Evolutionary conservation across 306 rosid species (phyloP).

Genomic region (Inga oerstediana): DNA sequence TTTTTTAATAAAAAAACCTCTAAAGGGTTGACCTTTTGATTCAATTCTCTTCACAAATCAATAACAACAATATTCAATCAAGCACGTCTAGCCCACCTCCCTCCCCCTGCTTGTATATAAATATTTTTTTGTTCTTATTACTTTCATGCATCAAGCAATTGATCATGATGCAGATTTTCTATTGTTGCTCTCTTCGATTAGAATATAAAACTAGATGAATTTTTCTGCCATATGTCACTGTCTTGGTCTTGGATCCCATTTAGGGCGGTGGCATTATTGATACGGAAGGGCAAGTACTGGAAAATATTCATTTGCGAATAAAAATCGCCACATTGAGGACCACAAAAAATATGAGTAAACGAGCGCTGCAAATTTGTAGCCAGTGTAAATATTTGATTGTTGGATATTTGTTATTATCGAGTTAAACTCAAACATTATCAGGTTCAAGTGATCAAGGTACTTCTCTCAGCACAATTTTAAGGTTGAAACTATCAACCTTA

Average conservation of each 20-base stretch:
- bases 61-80: neutral
- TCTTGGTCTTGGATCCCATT: conserved; percentile 37
- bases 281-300: conserved; percentile 13
- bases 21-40: neutral
- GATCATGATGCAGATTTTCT: neutral
- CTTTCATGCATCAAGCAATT: neutral
- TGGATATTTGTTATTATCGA: neutral
- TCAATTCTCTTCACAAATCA: neutral
- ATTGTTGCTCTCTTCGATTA: neutral
- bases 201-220: neutral
- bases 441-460: no score
- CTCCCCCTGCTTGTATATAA: no score
- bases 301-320: conserved; percentile 24
- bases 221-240: conserved; percentile 22
- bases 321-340: conserved; percentile 22
- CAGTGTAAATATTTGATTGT: neutral
- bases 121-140: neutral
- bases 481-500: neutral
- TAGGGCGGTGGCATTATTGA: neutral
- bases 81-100: neutral
- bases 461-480: neutral
- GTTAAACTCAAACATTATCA: neutral
- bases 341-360: neutral
- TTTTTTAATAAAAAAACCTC: neutral
- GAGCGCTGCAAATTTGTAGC: neutral